These are phyloP conservation scores for Cordyceps fumosorosea DNA, from an alignment of 2,329 filamentous ascomycete species.

Conservation along the genomic window DNA sequence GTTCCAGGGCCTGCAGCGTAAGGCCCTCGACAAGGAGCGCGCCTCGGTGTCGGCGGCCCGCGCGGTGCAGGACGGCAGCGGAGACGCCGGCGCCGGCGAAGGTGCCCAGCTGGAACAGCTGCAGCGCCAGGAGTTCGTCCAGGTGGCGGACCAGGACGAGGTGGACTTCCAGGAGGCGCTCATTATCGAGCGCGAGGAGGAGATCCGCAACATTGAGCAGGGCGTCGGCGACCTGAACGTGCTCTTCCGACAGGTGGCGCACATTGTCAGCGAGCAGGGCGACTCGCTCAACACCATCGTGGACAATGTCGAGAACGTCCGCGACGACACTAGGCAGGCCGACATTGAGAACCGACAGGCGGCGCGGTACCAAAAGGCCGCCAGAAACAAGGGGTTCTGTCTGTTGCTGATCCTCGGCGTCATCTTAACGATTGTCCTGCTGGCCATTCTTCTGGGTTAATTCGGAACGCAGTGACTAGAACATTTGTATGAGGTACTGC, in stretches of 20 bases:
- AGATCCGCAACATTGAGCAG: constrained; percentile 97
- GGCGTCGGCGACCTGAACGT: constrained; percentile 94
- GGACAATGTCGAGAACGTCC: constrained; percentile 78
- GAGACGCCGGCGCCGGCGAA: constrained; percentile 26
- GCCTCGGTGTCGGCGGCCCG: constrained; percentile 78
- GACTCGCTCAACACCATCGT: constrained; percentile 81
- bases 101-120: constrained; percentile 38
- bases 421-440: constrained; percentile 80
- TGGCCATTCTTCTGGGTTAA: constrained; percentile 61
- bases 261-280: constrained; percentile 93
- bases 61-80: constrained; percentile 63
- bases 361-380: constrained; percentile 89
- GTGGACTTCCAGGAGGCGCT: constrained; percentile 96
- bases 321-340: constrained; percentile 75
- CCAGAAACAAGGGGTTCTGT: constrained; percentile 90
- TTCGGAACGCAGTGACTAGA: neutral
- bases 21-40: constrained; percentile 86
- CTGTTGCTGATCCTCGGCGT: constrained; percentile 81
- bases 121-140: constrained; percentile 65
- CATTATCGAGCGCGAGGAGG: constrained; percentile 91
- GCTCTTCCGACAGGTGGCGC: constrained; percentile 93
- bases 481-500: neutral
- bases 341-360: constrained; percentile 81
- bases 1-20: constrained; percentile 86
- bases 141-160: constrained; percentile 83